These are phyloP conservation scores for Chrysoporthe austroafricana DNA, from an alignment of 2,329 filamentous ascomycete genomes.

Conservation along the genomic window DNA sequence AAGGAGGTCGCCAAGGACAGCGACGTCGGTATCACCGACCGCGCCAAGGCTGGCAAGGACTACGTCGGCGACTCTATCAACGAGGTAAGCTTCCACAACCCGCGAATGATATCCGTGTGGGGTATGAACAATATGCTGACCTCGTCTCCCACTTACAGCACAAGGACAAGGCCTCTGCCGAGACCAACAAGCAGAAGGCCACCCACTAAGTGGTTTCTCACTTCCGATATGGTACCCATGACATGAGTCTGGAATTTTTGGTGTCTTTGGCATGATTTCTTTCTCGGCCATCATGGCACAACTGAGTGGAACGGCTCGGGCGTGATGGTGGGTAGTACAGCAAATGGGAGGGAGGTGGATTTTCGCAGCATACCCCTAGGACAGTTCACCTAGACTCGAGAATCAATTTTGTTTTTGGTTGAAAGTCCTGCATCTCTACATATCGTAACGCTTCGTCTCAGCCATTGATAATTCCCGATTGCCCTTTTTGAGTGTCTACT, in stretches of 20 bases:
- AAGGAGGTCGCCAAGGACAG: constrained; percentile 61
- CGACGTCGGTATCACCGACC: constrained; percentile 50
- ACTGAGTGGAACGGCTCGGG: background rate
- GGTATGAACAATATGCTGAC: background rate
- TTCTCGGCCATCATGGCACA: constrained; percentile 8
- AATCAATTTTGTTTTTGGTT: constrained; percentile 13
- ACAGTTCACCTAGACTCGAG: constrained; percentile 36
- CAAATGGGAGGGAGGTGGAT: constrained; percentile 14
- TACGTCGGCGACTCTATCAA: constrained; percentile 9
- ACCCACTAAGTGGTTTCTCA: constrained; percentile 39
- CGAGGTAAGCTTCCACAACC: constrained; percentile 28
- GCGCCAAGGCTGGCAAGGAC: constrained; percentile 36
- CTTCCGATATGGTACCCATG: constrained; percentile 10
- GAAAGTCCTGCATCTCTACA: background rate
- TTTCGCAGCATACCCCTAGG: constrained; percentile 38
- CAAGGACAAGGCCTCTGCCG: constrained; percentile 43
- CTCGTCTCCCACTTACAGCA: background rate
- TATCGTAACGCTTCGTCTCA: too few relatives aligned
- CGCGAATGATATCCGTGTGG: background rate
- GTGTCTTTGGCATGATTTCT: constrained; percentile 20
- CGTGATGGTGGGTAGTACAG: background rate
- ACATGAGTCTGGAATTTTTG: constrained; percentile 17
- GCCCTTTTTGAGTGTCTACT: too few relatives aligned
- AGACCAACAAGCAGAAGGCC: constrained; percentile 44
- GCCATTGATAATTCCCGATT: too few relatives aligned